These are phyloP conservation scores for Podila clonocystis DNA, from an alignment of 192 early-diverging fungal genomes.

Conservation along the genomic window DNA sequence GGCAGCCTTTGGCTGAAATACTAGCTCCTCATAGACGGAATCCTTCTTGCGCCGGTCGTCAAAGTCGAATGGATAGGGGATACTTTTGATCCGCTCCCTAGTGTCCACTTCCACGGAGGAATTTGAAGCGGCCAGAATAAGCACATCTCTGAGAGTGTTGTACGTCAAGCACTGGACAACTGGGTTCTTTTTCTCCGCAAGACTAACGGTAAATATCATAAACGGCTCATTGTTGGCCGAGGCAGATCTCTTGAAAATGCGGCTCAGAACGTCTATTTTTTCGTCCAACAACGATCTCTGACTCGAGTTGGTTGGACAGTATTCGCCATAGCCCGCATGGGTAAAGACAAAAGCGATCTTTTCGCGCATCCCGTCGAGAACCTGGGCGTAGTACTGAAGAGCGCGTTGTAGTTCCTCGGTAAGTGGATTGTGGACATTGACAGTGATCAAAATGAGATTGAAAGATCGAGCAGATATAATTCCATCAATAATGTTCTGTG, in stretches of 20 bases:
- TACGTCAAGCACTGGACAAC: neutral
- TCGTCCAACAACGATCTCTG: too few relatives aligned
- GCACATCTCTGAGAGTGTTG: neutral
- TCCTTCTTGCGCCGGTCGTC: neutral
- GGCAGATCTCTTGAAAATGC: neutral
- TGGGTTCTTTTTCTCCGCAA: neutral
- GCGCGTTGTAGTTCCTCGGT: too few relatives aligned
- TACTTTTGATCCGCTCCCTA: neutral
- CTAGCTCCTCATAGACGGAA: neutral
- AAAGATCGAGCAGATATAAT: too few relatives aligned
- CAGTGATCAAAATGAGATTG: too few relatives aligned
- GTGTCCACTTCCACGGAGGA: neutral
- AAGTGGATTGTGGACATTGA: too few relatives aligned
- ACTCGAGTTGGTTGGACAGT: too few relatives aligned
- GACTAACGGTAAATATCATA: neutral
- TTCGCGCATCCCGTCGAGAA: too few relatives aligned
- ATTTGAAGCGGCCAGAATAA: neutral
- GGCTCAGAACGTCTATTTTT: too few relatives aligned
- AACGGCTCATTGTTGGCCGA: too few relatives aligned
- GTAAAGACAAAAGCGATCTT: neutral
- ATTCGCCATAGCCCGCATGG: neutral
- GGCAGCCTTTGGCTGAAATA: neutral
- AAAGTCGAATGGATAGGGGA: neutral
- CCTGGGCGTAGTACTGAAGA: too few relatives aligned
- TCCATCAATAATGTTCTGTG: too few relatives aligned